These are phyloP conservation scores for Salix arbutifolia DNA, from an alignment of 345 rosid genomes.

Conservation along the genomic window DNA sequence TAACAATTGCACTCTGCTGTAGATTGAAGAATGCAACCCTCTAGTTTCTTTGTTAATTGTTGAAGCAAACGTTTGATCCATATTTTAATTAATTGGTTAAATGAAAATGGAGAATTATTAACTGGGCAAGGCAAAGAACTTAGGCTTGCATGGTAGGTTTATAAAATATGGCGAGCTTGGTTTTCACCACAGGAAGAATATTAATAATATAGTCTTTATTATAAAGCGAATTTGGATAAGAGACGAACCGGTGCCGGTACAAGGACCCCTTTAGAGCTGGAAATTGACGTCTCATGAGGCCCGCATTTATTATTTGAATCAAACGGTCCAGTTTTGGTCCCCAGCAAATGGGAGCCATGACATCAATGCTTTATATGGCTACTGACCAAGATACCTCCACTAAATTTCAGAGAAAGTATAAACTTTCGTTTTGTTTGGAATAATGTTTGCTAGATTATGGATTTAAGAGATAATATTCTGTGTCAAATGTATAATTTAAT, in stretches of 20 bases:
- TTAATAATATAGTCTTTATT: constrained; percentile 13
- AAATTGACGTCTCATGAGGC: constrained; percentile 14
- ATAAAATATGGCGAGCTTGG: background rate
- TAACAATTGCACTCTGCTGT: too few species aligned
- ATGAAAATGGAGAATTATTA: too few species aligned
- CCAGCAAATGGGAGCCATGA: constrained; percentile 1
- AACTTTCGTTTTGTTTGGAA: background rate
- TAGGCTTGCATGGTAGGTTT: constrained; percentile 1
- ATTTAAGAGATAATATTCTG: background rate
- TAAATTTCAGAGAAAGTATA: constrained; percentile 7
- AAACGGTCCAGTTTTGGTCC: constrained; percentile 27
- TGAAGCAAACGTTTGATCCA: too few species aligned
- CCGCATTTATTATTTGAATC: constrained; percentile 24
- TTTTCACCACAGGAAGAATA: constrained; percentile 18
- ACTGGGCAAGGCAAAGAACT: background rate
- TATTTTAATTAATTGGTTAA: too few species aligned
- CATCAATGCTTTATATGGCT: constrained; percentile 17
- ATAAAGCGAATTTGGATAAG: constrained; percentile 28
- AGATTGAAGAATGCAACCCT: too few species aligned
- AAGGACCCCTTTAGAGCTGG: constrained; percentile 10
- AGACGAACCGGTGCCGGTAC: constrained; percentile 15
- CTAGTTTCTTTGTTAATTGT: too few species aligned
- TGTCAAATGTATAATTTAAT: background rate
- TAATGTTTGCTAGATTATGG: background rate
- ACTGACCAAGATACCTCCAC: constrained; percentile 13